Percentiles rank a stretch among this genome's conserved stretches.
These are phyloP conservation scores for Coemansia sp. DNA, from an alignment of 192 early-diverging fungal genomes.

Conservation along the genomic window DNA sequence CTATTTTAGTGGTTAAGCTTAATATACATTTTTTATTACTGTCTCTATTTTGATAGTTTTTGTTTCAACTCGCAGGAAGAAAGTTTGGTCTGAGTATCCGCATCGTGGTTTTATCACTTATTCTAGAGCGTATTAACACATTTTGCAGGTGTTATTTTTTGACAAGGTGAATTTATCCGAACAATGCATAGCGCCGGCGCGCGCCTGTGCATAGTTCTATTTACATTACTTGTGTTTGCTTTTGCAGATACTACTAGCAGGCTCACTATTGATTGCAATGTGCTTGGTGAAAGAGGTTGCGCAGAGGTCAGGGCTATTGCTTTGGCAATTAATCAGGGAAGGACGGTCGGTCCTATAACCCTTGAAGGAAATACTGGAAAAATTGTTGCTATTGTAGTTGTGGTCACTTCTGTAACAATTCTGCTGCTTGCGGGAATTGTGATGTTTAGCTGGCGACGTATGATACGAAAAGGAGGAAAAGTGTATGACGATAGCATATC, in stretches of 20 bases:
- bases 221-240: not conserved
- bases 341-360: slow-evolving; percentile 1
- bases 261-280: slow-evolving; percentile 15
- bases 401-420: slow-evolving; percentile 4
- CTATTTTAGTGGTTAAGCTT: not conserved
- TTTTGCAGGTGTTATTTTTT: slow-evolving; percentile 1
- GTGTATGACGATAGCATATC: not conserved
- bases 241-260: not conserved
- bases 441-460: slow-evolving; percentile 9
- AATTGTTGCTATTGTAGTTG: slow-evolving; percentile 1
- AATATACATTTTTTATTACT: not conserved
- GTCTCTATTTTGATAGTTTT: not conserved
- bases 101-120: not conserved
- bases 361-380: not conserved
- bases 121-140: not conserved
- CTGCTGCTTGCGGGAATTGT: slow-evolving; percentile 5
- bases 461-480: not conserved
- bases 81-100: not conserved
- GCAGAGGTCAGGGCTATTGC: slow-evolving; percentile 15
- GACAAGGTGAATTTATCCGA: not conserved
- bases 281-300: slow-evolving; percentile 13
- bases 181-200: slow-evolving; percentile 1
- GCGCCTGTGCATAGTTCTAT: slow-evolving; percentile 7
- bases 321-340: slow-evolving; percentile 2
- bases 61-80: not conserved